phyloP scores from a whole-genome alignment of 352 stramenopile species.

The Phytopythium sindhum region DNA sequence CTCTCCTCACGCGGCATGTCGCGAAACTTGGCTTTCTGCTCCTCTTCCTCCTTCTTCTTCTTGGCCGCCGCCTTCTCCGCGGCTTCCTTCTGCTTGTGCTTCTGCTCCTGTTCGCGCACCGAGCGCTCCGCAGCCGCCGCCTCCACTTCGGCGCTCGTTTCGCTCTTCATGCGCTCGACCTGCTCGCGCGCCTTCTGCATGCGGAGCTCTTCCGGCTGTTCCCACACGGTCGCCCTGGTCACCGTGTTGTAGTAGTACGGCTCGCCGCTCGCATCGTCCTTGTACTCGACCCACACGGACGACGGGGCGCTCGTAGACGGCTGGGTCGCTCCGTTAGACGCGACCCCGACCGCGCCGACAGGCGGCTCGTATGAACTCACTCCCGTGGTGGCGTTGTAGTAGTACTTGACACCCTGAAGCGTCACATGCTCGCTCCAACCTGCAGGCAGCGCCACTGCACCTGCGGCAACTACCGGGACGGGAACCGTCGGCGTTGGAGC shows the following conservation, averaged over 20 bases:
- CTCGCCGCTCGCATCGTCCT: slow-evolving; percentile 59
- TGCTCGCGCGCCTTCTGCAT: slow-evolving; percentile 72
- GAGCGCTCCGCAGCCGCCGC: slow-evolving; percentile 31
- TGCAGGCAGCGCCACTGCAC: slow-evolving; percentile 19
- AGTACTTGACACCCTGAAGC: slow-evolving; percentile 54
- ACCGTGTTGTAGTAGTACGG: slow-evolving; percentile 81
- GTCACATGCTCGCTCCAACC: slow-evolving; percentile 65
- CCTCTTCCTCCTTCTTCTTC: slow-evolving; percentile 45
- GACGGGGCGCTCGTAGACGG: not conserved
- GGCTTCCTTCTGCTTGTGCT: slow-evolving; percentile 16
- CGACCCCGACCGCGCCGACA: not conserved
- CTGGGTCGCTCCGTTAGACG: not conserved
- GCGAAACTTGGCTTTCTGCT: slow-evolving; percentile 39
- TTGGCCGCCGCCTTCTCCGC: slow-evolving; percentile 11
- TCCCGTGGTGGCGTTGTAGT: slow-evolving; percentile 51
- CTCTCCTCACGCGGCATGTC: slow-evolving; percentile 48
- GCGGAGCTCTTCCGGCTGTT: slow-evolving; percentile 70
- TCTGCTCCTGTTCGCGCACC: slow-evolving; percentile 16
- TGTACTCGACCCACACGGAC: slow-evolving; percentile 74
- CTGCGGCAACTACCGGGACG: not conserved
- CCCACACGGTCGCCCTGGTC: slow-evolving; percentile 78
- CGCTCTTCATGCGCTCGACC: slow-evolving; percentile 62
- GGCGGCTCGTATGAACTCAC: slow-evolving; percentile 64
- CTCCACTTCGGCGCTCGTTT: slow-evolving; percentile 20
- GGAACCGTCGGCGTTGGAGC: not conserved